Evolutionary conservation across 257 asterid species (phyloP), one percentile per base, ranked within the genome.

Genomic region (Solanum chilense): DNA sequence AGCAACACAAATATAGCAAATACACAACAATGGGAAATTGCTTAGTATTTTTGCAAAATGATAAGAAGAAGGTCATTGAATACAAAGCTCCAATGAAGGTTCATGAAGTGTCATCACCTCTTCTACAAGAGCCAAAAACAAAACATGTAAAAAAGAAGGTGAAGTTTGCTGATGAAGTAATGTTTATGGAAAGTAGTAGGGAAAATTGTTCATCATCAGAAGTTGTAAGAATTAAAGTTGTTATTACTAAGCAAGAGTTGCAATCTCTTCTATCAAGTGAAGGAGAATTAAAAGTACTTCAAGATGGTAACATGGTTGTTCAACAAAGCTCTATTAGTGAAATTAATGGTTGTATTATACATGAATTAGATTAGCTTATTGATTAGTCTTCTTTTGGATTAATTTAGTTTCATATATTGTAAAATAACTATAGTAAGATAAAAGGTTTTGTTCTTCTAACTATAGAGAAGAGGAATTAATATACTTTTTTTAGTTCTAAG

Each of bases 161-260:
- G 47, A 86, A 91, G 9, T 88, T 92, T 87, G 82, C 95, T 12
- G 95, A 93, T 8, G 89, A 90, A 10, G 52, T 74, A 74, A 10
- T 74, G 11, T 86, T 87, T 5, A 73, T 77, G 49, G 92, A 93
- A 70, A 91, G 71, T 56, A 88, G 25, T 64, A 6, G 77, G 58
- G 41, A 75, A 62, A 86, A 69, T 83, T 76, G 64, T 11, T 64
- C 77, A 70, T 70, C 77, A 70, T 70, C 87, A 27, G 93, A 92
- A 37, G 94, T 91, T 8, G 89, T 93, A 90, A 91, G 97, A 90
- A 93, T 95, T 76, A 95, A 95, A 95, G 87, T 95, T 42, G 89
- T 95, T 52, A 92, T 95, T 87, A 92, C 92, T 81, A 95, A 93
- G 91, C 90, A 94, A 85, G 95, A 94, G 88, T 92, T 94, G 85